Conservation (phyloP, 306 rosid genomes). For the Lathyrus sativus region DNA sequence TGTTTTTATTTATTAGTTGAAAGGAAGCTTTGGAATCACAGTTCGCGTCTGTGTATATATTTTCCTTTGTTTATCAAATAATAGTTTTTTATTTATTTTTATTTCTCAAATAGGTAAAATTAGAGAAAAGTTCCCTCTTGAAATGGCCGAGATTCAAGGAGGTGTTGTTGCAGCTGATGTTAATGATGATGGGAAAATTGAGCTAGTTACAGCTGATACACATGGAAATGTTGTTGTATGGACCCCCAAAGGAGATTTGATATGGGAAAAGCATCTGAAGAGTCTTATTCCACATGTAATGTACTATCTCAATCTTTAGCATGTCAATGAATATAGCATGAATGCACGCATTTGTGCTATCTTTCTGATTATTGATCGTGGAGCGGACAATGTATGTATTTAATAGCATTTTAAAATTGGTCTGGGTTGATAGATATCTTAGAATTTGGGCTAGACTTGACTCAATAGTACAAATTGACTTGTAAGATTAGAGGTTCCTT, state of each 20-base stretch:
- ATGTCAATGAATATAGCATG: conserved; percentile 25
- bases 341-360: conserved; percentile 4
- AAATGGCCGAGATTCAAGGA: conserved; percentile 98
- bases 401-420: conserved; percentile 16
- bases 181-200: conserved; percentile 98
- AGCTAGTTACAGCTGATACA: conserved; percentile 81
- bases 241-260: conserved; percentile 84
- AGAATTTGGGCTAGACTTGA: neutral
- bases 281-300: conserved; percentile 90
- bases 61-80: conserved; percentile 4
- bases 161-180: conserved; percentile 91
- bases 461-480: neutral
- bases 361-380: neutral
- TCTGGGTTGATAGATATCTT: conserved; percentile 30
- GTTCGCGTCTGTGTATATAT: neutral
- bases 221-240: conserved; percentile 98
- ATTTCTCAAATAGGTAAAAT: conserved; percentile 67
- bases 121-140: conserved; percentile 92
- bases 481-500: neutral
- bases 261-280: conserved; percentile 90
- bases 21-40: neutral
- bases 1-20: conserved; percentile 16
- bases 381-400: conserved; percentile 6
- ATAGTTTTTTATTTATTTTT: conserved; percentile 19
- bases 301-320: conserved; percentile 27